phyloP scores from a whole-genome alignment of 2,329 filamentous ascomycete species.

The Lecanosticta acicola region DNA sequence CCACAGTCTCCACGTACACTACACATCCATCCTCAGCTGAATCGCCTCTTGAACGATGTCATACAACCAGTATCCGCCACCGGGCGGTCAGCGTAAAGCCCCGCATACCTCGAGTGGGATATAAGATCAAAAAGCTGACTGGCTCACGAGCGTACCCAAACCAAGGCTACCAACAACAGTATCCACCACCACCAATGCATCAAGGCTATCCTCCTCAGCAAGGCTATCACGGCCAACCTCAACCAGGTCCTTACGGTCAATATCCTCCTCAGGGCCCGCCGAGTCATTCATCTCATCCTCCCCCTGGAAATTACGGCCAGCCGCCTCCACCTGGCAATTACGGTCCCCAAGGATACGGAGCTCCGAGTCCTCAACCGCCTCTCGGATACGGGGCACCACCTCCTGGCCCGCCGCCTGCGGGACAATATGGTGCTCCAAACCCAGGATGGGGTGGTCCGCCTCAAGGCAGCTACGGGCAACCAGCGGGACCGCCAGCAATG shows the following conservation, averaged over 20 bases:
- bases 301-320: slow-evolving; percentile 10
- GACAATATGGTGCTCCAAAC: slow-evolving; percentile 13
- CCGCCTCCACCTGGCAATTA: slow-evolving; percentile 7
- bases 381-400: slow-evolving; percentile 20
- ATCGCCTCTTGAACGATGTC: slow-evolving; percentile 9
- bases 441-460: slow-evolving; percentile 4
- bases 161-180: slow-evolving; percentile 10
- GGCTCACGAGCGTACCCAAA: slow-evolving; percentile 13
- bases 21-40: slow-evolving; percentile 2
- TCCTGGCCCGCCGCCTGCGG: slow-evolving; percentile 8
- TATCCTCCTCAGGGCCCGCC: slow-evolving; percentile 12
- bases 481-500: slow-evolving; percentile 49
- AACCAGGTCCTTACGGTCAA: slow-evolving; percentile 7
- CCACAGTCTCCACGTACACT: background rate
- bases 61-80: slow-evolving; percentile 11
- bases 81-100: slow-evolving; percentile 6
- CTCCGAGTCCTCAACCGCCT: slow-evolving; percentile 12
- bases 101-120: background rate
- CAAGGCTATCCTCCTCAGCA: slow-evolving; percentile 11
- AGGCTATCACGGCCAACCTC: slow-evolving; percentile 14
- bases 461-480: slow-evolving; percentile 8
- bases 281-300: slow-evolving; percentile 17
- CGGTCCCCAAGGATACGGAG: slow-evolving; percentile 4
- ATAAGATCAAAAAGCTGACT: slow-evolving; percentile 13
- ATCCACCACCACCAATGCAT: slow-evolving; percentile 13